Conservation (phyloP, 163 green algal species). For the Trebouxia gelatinosa region DNA sequence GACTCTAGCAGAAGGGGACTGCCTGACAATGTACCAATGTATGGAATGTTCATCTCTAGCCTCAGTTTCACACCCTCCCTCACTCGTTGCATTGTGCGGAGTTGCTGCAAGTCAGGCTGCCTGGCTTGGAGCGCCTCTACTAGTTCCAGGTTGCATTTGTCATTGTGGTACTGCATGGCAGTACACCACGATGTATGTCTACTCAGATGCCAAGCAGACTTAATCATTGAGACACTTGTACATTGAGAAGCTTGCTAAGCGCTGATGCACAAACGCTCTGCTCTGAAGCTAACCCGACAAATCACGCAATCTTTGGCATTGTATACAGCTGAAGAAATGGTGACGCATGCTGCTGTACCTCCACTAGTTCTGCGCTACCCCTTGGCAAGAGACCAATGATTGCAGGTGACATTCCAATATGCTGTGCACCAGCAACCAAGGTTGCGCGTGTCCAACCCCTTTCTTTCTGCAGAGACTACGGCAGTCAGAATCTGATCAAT, state of each 20-base stretch:
- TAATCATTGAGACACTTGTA: background rate
- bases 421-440: constrained; percentile 36
- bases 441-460: constrained; percentile 48
- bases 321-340: too few species aligned
- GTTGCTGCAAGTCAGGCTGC: constrained; percentile 31
- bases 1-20: too few species aligned
- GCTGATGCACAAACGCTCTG: background rate
- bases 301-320: background rate
- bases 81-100: constrained; percentile 40
- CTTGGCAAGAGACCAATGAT: constrained; percentile 36
- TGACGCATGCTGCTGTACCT: too few species aligned
- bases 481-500: background rate
- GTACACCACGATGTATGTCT: too few species aligned
- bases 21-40: too few species aligned
- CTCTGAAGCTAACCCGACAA: background rate
- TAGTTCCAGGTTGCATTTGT: constrained; percentile 49
- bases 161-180: constrained; percentile 46
- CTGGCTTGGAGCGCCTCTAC: constrained; percentile 19
- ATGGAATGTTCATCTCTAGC: constrained; percentile 56
- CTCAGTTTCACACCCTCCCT: constrained; percentile 39
- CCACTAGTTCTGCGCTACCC: constrained; percentile 40
- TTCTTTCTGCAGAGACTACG: constrained; percentile 27
- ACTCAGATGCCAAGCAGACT: constrained; percentile 1
- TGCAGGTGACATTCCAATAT: constrained; percentile 51
- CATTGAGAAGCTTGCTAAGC: background rate